These are phyloP conservation scores for Keithomyces neogunnii DNA, from an alignment of 2,329 filamentous ascomycete species.

Conservation along the genomic window DNA sequence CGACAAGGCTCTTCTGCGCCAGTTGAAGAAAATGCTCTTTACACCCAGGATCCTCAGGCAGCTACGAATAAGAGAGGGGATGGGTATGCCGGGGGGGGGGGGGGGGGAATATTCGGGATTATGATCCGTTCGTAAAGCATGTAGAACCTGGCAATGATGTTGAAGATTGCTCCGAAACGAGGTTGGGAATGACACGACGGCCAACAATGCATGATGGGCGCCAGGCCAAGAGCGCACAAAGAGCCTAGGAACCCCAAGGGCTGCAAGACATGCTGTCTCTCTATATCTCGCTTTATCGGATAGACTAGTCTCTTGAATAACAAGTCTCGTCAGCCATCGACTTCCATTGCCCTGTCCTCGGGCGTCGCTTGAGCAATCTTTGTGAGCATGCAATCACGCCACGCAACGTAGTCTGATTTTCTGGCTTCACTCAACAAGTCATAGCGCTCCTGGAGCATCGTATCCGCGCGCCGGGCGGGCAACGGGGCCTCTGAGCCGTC, in stretches of 20 bases:
- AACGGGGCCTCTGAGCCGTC: conserved; percentile 21
- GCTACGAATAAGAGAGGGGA: conserved; percentile 43
- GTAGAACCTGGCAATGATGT: conserved; percentile 44
- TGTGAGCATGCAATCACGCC: conserved; percentile 53
- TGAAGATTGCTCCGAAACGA: conserved; percentile 45
- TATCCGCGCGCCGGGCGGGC: conserved; percentile 44
- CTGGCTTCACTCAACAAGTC: conserved; percentile 61
- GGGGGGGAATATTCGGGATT: conserved; percentile 36
- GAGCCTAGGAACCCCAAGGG: too few species aligned
- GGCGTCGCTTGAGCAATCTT: conserved; percentile 40
- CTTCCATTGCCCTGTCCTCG: conserved; percentile 22
- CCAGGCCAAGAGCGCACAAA: too few species aligned
- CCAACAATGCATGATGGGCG: conserved; percentile 2
- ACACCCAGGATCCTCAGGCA: conserved; percentile 32
- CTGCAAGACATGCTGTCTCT: too few species aligned
- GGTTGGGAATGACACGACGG: conserved; percentile 34
- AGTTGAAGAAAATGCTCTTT: conserved; percentile 39
- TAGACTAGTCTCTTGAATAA: neutral
- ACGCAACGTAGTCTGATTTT: conserved; percentile 50
- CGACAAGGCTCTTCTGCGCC: conserved; percentile 42
- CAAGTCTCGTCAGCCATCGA: conserved; percentile 17
- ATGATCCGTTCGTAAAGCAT: conserved; percentile 51
- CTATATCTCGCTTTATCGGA: too few species aligned
- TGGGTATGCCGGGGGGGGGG: conserved; percentile 29
- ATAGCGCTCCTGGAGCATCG: conserved; percentile 69